phyloP scores from a whole-genome alignment of 352 stramenopile species.

The Albugo candida region DNA sequence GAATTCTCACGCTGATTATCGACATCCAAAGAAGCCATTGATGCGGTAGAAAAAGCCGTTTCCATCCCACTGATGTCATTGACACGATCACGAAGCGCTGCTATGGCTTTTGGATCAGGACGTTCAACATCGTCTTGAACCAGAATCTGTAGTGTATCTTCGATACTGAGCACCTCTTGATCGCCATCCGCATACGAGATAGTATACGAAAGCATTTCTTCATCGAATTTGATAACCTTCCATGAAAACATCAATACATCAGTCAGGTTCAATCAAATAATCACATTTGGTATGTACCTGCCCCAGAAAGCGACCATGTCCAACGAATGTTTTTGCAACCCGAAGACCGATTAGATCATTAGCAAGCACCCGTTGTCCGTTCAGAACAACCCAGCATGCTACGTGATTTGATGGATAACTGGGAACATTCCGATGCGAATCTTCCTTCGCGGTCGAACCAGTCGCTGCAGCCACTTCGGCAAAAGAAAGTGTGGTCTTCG shows the following conservation, averaged over 20 bases:
- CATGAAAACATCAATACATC: not conserved
- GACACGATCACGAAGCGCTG: not conserved
- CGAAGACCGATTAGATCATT: conserved; percentile 61
- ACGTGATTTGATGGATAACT: not conserved
- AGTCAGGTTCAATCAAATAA: not conserved
- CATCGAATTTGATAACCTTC: conserved; percentile 67
- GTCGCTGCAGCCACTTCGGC: not conserved
- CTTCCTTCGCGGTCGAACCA: not conserved
- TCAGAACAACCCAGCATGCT: conserved; percentile 29
- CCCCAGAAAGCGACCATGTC: conserved; percentile 60
- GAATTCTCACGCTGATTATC: not conserved
- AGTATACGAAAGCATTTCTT: conserved; percentile 39
- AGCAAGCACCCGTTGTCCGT: conserved; percentile 45
- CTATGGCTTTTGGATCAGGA: conserved; percentile 17
- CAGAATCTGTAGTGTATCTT: conserved; percentile 65
- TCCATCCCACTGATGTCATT: not conserved
- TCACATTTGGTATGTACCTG: conserved; percentile 12
- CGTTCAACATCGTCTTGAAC: conserved; percentile 76
- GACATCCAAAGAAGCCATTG: conserved; percentile 5
- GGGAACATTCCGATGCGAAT: not conserved
- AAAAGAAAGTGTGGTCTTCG: not conserved
- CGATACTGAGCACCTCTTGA: conserved; percentile 50
- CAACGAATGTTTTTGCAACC: conserved; percentile 69
- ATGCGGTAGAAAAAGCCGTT: conserved; percentile 8
- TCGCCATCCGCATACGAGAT: conserved; percentile 74